Evolutionary conservation across 805 yeast genomes (phyloP).

Genomic region (Wickerhamiella dianesei): DNA sequence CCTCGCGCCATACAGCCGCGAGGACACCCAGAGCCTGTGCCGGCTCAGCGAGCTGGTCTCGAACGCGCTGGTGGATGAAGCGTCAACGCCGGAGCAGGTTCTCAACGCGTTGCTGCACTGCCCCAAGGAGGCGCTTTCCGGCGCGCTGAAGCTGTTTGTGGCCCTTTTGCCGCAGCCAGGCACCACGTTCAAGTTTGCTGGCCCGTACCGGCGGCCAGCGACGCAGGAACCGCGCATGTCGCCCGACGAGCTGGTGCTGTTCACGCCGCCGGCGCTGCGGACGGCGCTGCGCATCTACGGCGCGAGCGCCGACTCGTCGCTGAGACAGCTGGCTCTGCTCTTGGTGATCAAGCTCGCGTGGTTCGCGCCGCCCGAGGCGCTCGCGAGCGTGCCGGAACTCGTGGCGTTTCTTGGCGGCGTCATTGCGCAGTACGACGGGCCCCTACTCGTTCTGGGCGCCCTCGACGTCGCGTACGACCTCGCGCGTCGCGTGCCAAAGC

Average conservation of each 20-base stretch:
- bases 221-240: background rate
- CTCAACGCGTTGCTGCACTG: slow-evolving; percentile 10
- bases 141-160: slow-evolving; percentile 12
- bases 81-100: slow-evolving; percentile 2
- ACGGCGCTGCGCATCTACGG: slow-evolving; percentile 11
- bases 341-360: slow-evolving; percentile 5
- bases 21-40: slow-evolving; percentile 3
- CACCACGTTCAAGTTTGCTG: slow-evolving; percentile 5
- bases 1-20: slow-evolving; percentile 9
- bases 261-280: slow-evolving; percentile 5
- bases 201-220: slow-evolving; percentile 10
- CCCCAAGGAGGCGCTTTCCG: slow-evolving; percentile 11
- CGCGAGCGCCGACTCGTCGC: slow-evolving; percentile 9
- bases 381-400: slow-evolving; percentile 6
- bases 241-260: slow-evolving; percentile 1
- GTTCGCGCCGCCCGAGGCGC: background rate
- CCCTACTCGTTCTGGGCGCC: slow-evolving; percentile 10
- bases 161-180: slow-evolving; percentile 11
- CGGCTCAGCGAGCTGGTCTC: slow-evolving; percentile 9
- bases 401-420: slow-evolving; percentile 9
- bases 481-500: background rate
- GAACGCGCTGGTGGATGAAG: slow-evolving; percentile 7
- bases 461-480: slow-evolving; percentile 16
- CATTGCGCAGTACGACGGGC: slow-evolving; percentile 12
- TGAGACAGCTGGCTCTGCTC: slow-evolving; percentile 13